Percentiles rank a stretch among this genome's conserved stretches.
Conservation (phyloP, 768 basidiomycete genomes). For the Rhizopogon roseolus region DNA sequence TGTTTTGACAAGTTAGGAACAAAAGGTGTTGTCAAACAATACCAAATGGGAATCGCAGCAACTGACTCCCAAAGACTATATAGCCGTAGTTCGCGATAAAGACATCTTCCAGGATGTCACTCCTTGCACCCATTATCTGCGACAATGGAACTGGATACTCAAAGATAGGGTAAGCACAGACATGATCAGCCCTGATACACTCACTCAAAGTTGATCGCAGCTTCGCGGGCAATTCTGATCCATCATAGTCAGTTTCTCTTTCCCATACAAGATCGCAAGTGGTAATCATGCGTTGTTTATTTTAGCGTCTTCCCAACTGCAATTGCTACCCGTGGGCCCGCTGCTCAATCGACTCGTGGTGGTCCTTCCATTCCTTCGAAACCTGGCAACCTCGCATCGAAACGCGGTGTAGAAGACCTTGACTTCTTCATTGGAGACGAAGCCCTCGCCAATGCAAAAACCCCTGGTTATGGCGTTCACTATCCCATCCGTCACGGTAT, state of each 20-base stretch:
- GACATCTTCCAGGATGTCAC: constrained; percentile 51
- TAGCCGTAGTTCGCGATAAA: constrained; percentile 4
- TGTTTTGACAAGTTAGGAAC: constrained; percentile 22
- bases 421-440: constrained; percentile 99
- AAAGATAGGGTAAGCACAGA: constrained; percentile 79
- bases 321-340: constrained; percentile 83
- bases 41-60: constrained; percentile 19
- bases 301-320: constrained; percentile 94
- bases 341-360: constrained; percentile 51
- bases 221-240: constrained; percentile 98
- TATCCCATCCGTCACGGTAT: constrained; percentile 97
- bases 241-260: constrained; percentile 74
- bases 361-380: constrained; percentile 80
- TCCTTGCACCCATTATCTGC: constrained; percentile 91
- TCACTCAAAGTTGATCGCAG: constrained; percentile 34
- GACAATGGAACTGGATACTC: constrained; percentile 98
- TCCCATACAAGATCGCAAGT: not conserved
- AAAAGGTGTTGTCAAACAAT: constrained; percentile 17
- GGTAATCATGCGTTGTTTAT: not conserved
- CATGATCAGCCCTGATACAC: not conserved
- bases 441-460: constrained; percentile 93
- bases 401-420: constrained; percentile 96
- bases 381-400: constrained; percentile 90
- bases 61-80: not conserved
- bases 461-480: constrained; percentile 87